These are phyloP conservation scores for Petrea volubilis DNA, from an alignment of 257 asterid genomes.

Conservation along the genomic window DNA sequence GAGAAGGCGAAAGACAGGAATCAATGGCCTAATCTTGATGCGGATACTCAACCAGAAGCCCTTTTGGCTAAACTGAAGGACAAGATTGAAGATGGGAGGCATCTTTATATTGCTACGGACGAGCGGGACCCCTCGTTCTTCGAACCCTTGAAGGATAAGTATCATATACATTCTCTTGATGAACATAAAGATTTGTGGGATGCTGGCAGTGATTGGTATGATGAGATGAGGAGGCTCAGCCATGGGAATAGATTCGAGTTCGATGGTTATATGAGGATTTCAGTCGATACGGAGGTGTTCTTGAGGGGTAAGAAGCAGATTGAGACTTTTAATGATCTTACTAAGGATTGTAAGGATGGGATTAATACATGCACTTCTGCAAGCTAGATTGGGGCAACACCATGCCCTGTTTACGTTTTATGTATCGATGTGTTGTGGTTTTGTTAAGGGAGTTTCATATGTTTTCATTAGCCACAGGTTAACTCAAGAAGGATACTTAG, in stretches of 20 bases:
- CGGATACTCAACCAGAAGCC: constrained; percentile 62
- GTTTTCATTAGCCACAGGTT: no score
- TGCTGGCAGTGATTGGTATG: constrained; percentile 66
- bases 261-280: constrained; percentile 79
- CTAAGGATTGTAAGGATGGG: constrained; percentile 84
- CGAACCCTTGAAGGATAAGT: constrained; percentile 72
- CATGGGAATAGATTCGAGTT: constrained; percentile 70
- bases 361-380: constrained; percentile 56
- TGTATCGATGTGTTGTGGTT: no score
- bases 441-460: no score
- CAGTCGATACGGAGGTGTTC: constrained; percentile 81
- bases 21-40: constrained; percentile 70
- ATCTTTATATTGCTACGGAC: constrained; percentile 63
- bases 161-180: constrained; percentile 69
- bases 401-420: no score
- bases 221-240: constrained; percentile 64
- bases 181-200: constrained; percentile 81
- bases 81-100: constrained; percentile 58
- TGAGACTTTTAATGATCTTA: constrained; percentile 83
- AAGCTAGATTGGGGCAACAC: constrained; percentile 34
- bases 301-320: constrained; percentile 70
- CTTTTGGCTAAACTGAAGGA: constrained; percentile 46
- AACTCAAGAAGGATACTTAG: no score
- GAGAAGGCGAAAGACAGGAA: constrained; percentile 55
- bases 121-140: constrained; percentile 51